A percentile compares a stretch with the other conserved stretches of the same genome.
These are phyloP conservation scores for Aspergillus leporis DNA, from an alignment of 495 filamentous ascomycete genomes.

Conservation along the genomic window DNA sequence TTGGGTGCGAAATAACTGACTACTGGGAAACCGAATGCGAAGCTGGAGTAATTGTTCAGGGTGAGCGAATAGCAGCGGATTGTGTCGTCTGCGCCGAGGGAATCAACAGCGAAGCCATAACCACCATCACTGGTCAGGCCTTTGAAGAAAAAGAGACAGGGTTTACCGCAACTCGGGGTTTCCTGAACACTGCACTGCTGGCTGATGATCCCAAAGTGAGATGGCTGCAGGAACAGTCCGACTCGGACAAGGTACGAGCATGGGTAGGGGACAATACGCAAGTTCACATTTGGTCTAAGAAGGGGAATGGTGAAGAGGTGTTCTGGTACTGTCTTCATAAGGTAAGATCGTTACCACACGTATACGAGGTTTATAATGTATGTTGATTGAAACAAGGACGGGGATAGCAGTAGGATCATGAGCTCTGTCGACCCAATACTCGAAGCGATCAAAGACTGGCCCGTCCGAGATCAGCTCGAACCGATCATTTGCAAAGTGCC, in stretches of 20 bases:
- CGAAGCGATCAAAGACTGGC: slow-evolving; percentile 3
- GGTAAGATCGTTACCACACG: not conserved
- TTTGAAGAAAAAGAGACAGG: not conserved
- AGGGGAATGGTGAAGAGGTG: not conserved
- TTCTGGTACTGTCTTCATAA: not conserved
- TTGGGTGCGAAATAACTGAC: not conserved
- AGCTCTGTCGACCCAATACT: not conserved
- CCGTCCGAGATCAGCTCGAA: not conserved
- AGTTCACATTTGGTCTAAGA: not conserved
- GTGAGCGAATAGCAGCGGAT: not conserved
- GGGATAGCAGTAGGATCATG: not conserved
- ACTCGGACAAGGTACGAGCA: not conserved
- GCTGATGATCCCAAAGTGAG: not conserved
- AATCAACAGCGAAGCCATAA: not conserved
- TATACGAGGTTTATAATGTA: not conserved
- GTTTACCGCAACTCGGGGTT: not conserved
- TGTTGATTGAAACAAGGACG: not conserved
- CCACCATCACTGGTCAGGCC: not conserved
- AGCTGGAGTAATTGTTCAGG: not conserved
- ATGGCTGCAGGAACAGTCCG: not conserved
- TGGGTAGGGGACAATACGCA: not conserved
- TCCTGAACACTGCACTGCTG: not conserved
- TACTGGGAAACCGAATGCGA: not conserved
- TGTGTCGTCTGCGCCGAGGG: slow-evolving; percentile 1
- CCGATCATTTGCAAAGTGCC: not conserved